phyloP scores from a whole-genome alignment of 2,329 filamentous ascomycete genomes.

The Parafenestella ontariensis region DNA sequence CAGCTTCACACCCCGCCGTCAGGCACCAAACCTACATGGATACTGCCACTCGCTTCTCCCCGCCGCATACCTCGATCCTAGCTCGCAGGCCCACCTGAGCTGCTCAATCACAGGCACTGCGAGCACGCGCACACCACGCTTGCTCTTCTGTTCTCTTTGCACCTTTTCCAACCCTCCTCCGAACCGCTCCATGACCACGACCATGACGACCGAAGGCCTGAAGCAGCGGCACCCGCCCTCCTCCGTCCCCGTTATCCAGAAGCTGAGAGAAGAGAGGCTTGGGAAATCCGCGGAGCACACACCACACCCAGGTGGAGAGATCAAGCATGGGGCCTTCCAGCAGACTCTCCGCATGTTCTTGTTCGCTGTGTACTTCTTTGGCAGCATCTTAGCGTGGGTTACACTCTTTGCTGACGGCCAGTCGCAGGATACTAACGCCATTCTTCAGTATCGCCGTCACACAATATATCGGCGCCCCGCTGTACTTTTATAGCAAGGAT shows the following conservation, averaged over 20 bases:
- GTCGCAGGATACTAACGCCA: slow-evolving; percentile 32
- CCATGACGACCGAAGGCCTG: slow-evolving; percentile 40
- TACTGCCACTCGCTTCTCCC: slow-evolving; percentile 8
- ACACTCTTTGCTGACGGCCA: slow-evolving; percentile 11
- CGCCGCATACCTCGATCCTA: not conserved
- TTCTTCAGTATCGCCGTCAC: slow-evolving; percentile 61
- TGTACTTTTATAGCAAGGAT: slow-evolving; percentile 77
- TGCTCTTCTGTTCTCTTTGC: not conserved
- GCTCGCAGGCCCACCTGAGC: slow-evolving; percentile 15
- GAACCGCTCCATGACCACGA: slow-evolving; percentile 11
- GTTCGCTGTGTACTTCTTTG: slow-evolving; percentile 56
- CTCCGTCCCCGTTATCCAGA: slow-evolving; percentile 27
- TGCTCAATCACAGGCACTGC: not conserved
- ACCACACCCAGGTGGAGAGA: slow-evolving; percentile 45
- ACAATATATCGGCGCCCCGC: slow-evolving; percentile 74
- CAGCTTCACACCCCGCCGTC: not conserved
- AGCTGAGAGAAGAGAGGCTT: slow-evolving; percentile 19
- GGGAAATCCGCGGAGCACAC: slow-evolving; percentile 15
- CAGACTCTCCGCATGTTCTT: slow-evolving; percentile 54
- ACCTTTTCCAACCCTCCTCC: not conserved
- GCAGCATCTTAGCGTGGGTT: slow-evolving; percentile 51
- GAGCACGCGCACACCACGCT: slow-evolving; percentile 13
- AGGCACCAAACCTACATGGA: slow-evolving; percentile 6
- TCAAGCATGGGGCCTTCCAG: slow-evolving; percentile 52
- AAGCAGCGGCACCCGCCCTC: slow-evolving; percentile 37